Evolutionary conservation across 148 eudicot species (phyloP), one percentile per base, ranked within the genome.

Genomic region (Diospyros lotus): DNA sequence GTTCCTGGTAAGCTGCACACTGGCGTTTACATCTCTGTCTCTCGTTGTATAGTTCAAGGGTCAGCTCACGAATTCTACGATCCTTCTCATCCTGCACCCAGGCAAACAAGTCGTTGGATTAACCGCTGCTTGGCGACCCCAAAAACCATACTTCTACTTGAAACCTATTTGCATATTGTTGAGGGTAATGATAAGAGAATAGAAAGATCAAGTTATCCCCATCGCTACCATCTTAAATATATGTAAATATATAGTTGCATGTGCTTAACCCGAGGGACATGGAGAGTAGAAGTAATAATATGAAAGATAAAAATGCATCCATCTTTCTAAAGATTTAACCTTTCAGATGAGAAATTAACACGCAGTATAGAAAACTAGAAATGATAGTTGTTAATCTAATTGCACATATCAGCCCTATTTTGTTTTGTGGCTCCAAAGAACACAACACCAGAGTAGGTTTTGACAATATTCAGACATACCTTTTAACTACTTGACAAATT

Each of bases 81-180:
- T 80, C 83, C 72, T 80, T 80, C 64, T 80, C 83, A 76, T 80
- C 76, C 80, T 80, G 75, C 13, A 76, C 28, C 28, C 28, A 28
- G 28, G 28, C 28, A 28, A 28, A 28, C 28, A 28, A 28, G 28
- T 28, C 28, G 28, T 28, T 28, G 28, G 28, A 28, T 28, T 0
- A 28, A 28, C 28, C 28, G 28, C 28, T 28, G 28, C 28, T 28
- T 28, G 28, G 28, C 28, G 28, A 28, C 28, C 28, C 28, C 28
- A 28, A 28, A 28, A 28, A 28, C 28, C 28, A 28, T 28, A 28
- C 28, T 28, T 28, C 28, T 28, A 28, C 28, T 28, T 28, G 28
- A 28, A 28, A 28, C 28, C 28, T 28, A 28, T 28, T 28, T 28
- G 28, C 28, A 28, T 28, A 28, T 28, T 28, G 28, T 28, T 28